Base-by-base conservation (phyloP, 768 basidiomycete genomes). In the Auricularia sp. region DNA sequence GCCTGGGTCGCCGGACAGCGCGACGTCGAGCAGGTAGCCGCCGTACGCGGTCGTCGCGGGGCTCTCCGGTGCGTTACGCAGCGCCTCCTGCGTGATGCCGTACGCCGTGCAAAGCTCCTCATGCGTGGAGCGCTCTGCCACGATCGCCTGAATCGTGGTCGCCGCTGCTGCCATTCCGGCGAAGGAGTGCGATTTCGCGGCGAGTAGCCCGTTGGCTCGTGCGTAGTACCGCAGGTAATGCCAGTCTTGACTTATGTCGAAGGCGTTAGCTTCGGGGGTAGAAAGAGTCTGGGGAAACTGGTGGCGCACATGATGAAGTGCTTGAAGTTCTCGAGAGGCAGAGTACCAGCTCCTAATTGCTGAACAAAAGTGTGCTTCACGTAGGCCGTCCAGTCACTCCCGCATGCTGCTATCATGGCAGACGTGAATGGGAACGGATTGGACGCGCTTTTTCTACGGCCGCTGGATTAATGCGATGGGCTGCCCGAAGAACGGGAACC, bases 331-430 rank as follows among this genome's bases (percentile, higher is more conserved):
- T 83, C 78, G 45, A 74, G 76, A 0, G 83, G 78, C 2, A 95
- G 81, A 0, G 83, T 87, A 0, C 92, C 94, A 62, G 80, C 75
- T 0, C 89, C 93, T 0, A 97, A 80, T 61, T 85, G 82, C 63
- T 79, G 78, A 35, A 95, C 91, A 69, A 96, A 98, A 1, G 89
- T 85, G 69, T 98, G 94, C 69, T 91, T 77, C 0, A 94, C 86
- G 69, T 90, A 94, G 62, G 78, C 77, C 65, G 83, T 83, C 92
- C 94, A 91, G 3, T 82, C 77, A 5, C 74, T 70, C 1, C 76
- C 73, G 14, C 82, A 83, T 47, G 81, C 77, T 56, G 81, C 77
- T 66, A 93, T 88, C 54, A 95, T 81, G 65, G 83, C 73, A 18
- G 80, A 76, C 4, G 84, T 82, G 69, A 94, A 80, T 2, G 93